Evolutionary conservation across 371 early-diverging fungal species (phyloP).

Genomic region (Syncephalis plumigaleata): DNA sequence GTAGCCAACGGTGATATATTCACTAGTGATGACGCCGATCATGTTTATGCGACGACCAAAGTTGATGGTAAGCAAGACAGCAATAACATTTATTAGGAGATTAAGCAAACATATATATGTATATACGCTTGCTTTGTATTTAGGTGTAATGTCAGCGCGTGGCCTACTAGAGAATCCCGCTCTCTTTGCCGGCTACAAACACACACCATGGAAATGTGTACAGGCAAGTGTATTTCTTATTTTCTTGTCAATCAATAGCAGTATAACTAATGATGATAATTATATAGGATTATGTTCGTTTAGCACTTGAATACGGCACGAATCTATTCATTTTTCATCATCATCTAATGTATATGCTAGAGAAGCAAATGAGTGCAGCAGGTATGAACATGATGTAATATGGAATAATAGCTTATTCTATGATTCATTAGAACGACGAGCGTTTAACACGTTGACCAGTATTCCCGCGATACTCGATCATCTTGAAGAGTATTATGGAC

Average conservation of each 20-base stretch:
- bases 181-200: constrained; percentile 43
- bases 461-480: constrained; percentile 72
- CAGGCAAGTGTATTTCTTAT: constrained; percentile 14
- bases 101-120: not conserved
- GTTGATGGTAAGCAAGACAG: constrained; percentile 33
- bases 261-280: not conserved
- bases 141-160: constrained; percentile 71
- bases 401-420: not conserved
- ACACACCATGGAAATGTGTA: constrained; percentile 59
- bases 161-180: constrained; percentile 86
- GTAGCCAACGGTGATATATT: constrained; percentile 74
- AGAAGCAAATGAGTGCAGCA: constrained; percentile 65
- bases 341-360: constrained; percentile 90
- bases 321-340: constrained; percentile 76
- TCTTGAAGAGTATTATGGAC: constrained; percentile 53
- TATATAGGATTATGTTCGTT: constrained; percentile 48
- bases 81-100: too few relatives aligned
- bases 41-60: constrained; percentile 45
- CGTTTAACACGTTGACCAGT: constrained; percentile 68
- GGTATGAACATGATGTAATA: constrained; percentile 6
- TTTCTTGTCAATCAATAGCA: not conserved
- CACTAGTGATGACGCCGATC: constrained; percentile 38
- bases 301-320: constrained; percentile 67
- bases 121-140: not conserved
- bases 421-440: constrained; percentile 39